Evolutionary conservation across 306 rosid species (phyloP), one percentile per base, ranked within the genome.

Genomic region (Quercus variabilis): DNA sequence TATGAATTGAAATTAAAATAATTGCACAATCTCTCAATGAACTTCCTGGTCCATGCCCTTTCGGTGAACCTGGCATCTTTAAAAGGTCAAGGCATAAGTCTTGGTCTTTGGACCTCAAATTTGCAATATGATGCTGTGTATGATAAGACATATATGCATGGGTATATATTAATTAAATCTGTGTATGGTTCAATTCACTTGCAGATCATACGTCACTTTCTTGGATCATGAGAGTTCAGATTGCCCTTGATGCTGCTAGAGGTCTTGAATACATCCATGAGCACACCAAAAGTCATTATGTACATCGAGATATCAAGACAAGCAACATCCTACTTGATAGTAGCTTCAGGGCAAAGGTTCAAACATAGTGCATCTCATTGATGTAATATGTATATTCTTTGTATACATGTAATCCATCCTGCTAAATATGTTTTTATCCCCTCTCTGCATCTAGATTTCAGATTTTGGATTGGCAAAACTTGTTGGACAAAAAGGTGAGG

Each of bases 221-320:
- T 74, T 95, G 99, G 99, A 91, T 91, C 88, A 90, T 88, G 92
- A 91, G 99, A 87, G 93, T 93, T 55, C 99, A 95, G 86, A 91
- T 95, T 82, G 90, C 88, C 15, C 95, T 95, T 73, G 99, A 95
- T 78, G 90, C 98, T 69, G 98, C 97, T 70, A 85, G 99, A 87
- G 99, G 97, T 38, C 94, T 95, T n/a, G 99, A 95, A 86, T 95
- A 95, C 85, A 93, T 93, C 77, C 99, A 95, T 2, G 99, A 95
- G 86, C 99, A 95, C 88, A 93, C 99, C 18, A 93, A 91, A 87
- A 59, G 90, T 78, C 98, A 93, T 83, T 95, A 95, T 76, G 99
- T 95, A 43, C 99, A 95, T 82, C 90, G 99, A 23, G 99, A 95
- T 86, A 93, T 95, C 86, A 95, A 95, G 87, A 93, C 99, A 55